phyloP scores from a whole-genome alignment of 768 basidiomycete genomes.

The Gymnopilus junonius region DNA sequence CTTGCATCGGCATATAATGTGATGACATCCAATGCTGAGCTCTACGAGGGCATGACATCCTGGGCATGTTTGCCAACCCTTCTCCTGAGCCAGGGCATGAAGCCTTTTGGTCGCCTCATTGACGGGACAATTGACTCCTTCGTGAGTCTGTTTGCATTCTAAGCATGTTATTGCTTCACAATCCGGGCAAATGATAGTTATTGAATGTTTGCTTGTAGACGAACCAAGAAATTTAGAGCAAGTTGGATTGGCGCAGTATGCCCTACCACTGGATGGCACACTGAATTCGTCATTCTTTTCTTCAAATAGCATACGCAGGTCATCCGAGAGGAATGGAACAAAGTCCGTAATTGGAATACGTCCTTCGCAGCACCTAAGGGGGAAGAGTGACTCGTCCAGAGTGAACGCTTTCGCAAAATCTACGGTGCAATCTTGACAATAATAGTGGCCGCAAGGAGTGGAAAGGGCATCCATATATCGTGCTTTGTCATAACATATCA shows the following conservation, averaged over 20 bases:
- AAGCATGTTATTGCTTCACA: conserved; percentile 49
- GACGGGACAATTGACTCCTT: conserved; percentile 40
- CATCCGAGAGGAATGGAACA: conserved; percentile 21
- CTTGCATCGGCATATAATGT: conserved; percentile 65
- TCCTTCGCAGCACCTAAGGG: conserved; percentile 53
- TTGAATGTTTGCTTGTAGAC: conserved; percentile 19
- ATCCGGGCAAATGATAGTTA: conserved; percentile 37
- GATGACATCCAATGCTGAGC: conserved; percentile 59
- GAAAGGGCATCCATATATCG: conserved; percentile 27
- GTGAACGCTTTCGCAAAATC: conserved; percentile 45
- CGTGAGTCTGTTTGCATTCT: conserved; percentile 55
- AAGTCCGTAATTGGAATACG: conserved; percentile 30
- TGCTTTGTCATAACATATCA: conserved; percentile 44
- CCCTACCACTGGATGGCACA: conserved; percentile 41
- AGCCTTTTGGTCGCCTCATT: conserved; percentile 47
- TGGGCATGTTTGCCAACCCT: conserved; percentile 69
- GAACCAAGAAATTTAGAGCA: conserved; percentile 63
- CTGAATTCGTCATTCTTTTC: conserved; percentile 51
- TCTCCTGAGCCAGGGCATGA: conserved; percentile 44
- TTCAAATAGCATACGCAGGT: conserved; percentile 35
- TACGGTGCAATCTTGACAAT: conserved; percentile 49
- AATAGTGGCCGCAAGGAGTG: conserved; percentile 49
- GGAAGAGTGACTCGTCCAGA: conserved; percentile 55
- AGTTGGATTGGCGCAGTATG: conserved; percentile 52
- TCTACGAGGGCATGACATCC: conserved; percentile 63